Base-by-base conservation (phyloP, 345 rosid genomes). In the Citrus reticulata region DNA sequence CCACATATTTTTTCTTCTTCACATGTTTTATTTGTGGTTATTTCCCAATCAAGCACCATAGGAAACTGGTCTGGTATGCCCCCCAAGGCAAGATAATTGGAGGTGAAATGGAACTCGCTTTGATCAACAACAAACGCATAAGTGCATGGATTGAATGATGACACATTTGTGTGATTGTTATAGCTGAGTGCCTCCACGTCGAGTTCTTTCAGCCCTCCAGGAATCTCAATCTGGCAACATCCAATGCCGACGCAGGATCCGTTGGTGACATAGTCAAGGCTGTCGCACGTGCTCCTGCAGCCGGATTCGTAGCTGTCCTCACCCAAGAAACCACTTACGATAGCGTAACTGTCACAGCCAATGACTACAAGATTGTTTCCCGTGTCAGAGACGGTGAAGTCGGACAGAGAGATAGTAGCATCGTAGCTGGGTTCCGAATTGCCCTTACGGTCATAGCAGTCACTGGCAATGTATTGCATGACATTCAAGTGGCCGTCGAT, bases 101-200 rank as follows among this genome's bases (percentile, higher is more conserved):
- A 0, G 11, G 11, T 1, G 65, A 86, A 88, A 2, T 79, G 24
- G 74, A 68, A 85, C 3, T 0, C 0, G 4, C 61, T 72, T 7
- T 79, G 61, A 67, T 84, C 86, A 0, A 57, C 86, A 0, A 88
- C 30, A 80, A 86, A 86, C 14, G 88, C 85, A 2, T 79, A 83
- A 66, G 11, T 35, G 54, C 87, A 84, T 1, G 74, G 78, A 51
- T 74, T 84, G 61, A 78, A 73, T 5, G 0, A 0, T 2, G 13
- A 20, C 2, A 77, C 77, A 9, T 1, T 13, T 13, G 2, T 2
- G 6, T 81, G 63, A 25, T 42, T 77, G 11, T 27, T 0, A 1
- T 34, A 79, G 57, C 78, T 25, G 5, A 0, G 0, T 4, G 82
- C 37, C 0, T 0, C 0, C 4, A 70, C 14, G 0, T 0, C 0